phyloP scores from a whole-genome alignment of 192 early-diverging fungal genomes.

The Coemansia erecta region DNA sequence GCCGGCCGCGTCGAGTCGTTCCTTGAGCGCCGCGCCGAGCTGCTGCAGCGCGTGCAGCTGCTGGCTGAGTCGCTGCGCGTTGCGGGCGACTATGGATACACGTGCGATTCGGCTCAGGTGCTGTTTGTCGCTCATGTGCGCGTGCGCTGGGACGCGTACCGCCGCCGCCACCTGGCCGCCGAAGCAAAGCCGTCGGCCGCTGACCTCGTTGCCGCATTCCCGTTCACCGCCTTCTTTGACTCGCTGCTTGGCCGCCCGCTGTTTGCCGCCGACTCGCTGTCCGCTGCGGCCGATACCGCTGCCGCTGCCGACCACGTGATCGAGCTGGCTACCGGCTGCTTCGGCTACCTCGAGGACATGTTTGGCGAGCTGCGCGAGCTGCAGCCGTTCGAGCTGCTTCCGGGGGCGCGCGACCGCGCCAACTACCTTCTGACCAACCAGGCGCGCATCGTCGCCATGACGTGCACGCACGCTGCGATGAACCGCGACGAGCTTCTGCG shows the following conservation, averaged over 20 bases:
- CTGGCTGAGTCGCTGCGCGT: slow-evolving; percentile 76
- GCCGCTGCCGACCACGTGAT: slow-evolving; percentile 53
- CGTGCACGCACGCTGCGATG: slow-evolving; percentile 93
- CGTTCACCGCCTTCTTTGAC: slow-evolving; percentile 78
- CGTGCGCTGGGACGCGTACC: slow-evolving; percentile 73
- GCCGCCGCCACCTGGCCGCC: slow-evolving; percentile 20
- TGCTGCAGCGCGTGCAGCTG: slow-evolving; percentile 75
- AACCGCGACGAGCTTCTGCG: slow-evolving; percentile 81
- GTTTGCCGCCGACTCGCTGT: slow-evolving; percentile 16
- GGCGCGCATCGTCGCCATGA: slow-evolving; percentile 96
- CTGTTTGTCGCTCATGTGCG: slow-evolving; percentile 80
- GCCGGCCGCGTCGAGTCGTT: slow-evolving; percentile 94
- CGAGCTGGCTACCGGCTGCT: slow-evolving; percentile 76
- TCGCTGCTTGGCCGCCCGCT: slow-evolving; percentile 63
- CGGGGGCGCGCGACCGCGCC: slow-evolving; percentile 71
- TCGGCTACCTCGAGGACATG: slow-evolving; percentile 70
- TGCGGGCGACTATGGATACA: slow-evolving; percentile 81
- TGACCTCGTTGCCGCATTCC: slow-evolving; percentile 59
- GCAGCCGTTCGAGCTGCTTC: slow-evolving; percentile 90
- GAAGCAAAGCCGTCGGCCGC: slow-evolving; percentile 6
- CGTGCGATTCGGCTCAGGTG: slow-evolving; percentile 91
- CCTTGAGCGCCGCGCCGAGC: slow-evolving; percentile 69
- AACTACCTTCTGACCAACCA: slow-evolving; percentile 94
- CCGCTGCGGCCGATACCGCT: slow-evolving; percentile 16
- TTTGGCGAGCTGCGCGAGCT: slow-evolving; percentile 90